Conservation (phyloP, 2,329 filamentous ascomycete genomes). For the Diplocarpon mali region DNA sequence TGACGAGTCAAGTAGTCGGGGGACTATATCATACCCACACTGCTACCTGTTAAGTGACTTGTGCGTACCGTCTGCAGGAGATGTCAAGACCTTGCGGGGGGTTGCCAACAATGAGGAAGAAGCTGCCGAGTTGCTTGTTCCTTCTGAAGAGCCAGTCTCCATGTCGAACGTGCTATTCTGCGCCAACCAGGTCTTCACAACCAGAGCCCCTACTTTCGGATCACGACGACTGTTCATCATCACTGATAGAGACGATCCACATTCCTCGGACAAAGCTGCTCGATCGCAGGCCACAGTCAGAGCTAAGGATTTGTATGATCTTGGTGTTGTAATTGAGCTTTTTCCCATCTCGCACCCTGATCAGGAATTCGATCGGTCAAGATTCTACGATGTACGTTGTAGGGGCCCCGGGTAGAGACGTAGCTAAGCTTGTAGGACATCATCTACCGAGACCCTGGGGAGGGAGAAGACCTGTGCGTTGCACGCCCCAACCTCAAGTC, state of each 20-base stretch:
- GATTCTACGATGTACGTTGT: conserved; percentile 74
- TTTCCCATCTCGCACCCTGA: conserved; percentile 73
- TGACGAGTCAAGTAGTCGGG: conserved; percentile 45
- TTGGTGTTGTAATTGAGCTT: conserved; percentile 83
- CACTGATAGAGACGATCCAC: conserved; percentile 86
- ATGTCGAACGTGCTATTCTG: conserved; percentile 92
- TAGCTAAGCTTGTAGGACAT: conserved; percentile 54
- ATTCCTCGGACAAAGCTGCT: conserved; percentile 58
- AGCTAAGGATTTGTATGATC: conserved; percentile 89
- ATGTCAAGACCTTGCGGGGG: conserved; percentile 69
- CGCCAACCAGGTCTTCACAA: conserved; percentile 93
- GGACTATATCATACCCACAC: conserved; percentile 64
- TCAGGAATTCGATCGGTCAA: conserved; percentile 65
- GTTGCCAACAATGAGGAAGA: conserved; percentile 72
- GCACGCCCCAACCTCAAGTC: conserved; percentile 45
- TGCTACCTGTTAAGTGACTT: conserved; percentile 88
- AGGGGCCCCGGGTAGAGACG: background rate
- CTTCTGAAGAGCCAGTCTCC: conserved; percentile 56
- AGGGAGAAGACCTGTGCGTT: conserved; percentile 54
- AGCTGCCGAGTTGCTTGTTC: conserved; percentile 54
- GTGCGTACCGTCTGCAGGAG: conserved; percentile 73
- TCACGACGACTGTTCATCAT: conserved; percentile 91
- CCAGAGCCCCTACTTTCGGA: conserved; percentile 85
- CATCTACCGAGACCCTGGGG: conserved; percentile 67
- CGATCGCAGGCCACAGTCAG: conserved; percentile 71